These are phyloP conservation scores for Backusella australiensis DNA, from an alignment of 192 early-diverging fungal genomes.

Conservation along the genomic window DNA sequence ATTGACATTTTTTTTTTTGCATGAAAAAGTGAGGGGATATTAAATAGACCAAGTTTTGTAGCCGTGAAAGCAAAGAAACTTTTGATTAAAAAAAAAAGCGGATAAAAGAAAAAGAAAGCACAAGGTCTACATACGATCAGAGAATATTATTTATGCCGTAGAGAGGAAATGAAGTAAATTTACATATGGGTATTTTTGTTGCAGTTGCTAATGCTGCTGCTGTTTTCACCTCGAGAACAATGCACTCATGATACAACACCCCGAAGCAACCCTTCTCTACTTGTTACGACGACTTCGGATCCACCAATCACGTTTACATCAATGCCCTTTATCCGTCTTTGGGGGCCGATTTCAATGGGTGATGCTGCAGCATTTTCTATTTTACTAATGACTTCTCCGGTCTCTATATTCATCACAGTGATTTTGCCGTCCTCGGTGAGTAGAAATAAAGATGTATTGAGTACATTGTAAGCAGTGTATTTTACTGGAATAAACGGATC, in stretches of 20 bases:
- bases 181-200: background rate
- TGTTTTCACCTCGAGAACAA: background rate
- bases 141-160: background rate
- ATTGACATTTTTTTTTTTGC: background rate
- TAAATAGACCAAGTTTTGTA: no score
- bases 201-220: background rate
- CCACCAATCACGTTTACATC: conserved; percentile 37
- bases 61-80: background rate
- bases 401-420: conserved; percentile 34
- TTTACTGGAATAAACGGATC: conserved; percentile 21
- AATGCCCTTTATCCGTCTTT: conserved; percentile 20
- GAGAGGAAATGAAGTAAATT: background rate
- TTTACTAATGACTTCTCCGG: conserved; percentile 25
- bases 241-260: conserved; percentile 6
- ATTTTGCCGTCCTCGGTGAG: conserved; percentile 35
- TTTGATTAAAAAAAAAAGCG: background rate
- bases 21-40: background rate
- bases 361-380: conserved; percentile 20
- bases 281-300: conserved; percentile 32
- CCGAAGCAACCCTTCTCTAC: conserved; percentile 33
- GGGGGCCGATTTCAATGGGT: conserved; percentile 1
- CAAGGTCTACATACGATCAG: background rate
- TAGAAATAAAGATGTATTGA: conserved; percentile 27
- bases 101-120: background rate
- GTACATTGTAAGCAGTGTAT: conserved; percentile 37